Evolutionary conservation across 176 grass and related monocot genomes (phyloP).

Genomic region (Dactylis glomerata): DNA sequence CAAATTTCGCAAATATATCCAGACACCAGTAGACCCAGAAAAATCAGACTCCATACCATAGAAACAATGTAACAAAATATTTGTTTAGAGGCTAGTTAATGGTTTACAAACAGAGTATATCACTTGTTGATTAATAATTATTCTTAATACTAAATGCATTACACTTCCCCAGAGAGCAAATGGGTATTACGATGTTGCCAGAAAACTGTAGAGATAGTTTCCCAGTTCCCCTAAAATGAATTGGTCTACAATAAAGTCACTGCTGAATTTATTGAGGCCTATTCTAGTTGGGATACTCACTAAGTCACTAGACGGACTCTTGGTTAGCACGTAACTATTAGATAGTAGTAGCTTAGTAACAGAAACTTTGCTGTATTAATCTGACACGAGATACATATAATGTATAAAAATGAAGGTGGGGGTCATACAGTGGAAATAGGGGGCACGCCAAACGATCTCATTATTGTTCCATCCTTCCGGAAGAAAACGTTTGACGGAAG

Average conservation of each 20-base stretch:
- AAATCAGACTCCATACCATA: not conserved
- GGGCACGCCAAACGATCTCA: conserved; percentile 54
- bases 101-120: not conserved
- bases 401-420: not conserved
- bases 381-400: not conserved
- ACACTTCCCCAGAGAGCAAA: not conserved
- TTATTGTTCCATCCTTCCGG: conserved; percentile 80
- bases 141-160: not conserved
- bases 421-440: conserved; percentile 69
- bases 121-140: not conserved
- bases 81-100: not conserved
- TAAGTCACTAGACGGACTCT: not conserved
- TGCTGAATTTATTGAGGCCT: not conserved
- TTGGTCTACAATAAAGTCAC: not conserved
- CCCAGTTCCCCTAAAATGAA: not conserved
- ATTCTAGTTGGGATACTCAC: not conserved
- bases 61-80: not conserved
- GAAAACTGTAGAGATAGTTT: not conserved
- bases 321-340: not conserved
- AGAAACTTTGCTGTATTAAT: not conserved
- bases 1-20: not conserved
- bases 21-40: not conserved
- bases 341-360: not conserved
- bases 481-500: conserved; percentile 79
- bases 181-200: not conserved